These are phyloP conservation scores for Cytospora chrysosperma DNA, from an alignment of 2,329 filamentous ascomycete genomes.

Conservation along the genomic window DNA sequence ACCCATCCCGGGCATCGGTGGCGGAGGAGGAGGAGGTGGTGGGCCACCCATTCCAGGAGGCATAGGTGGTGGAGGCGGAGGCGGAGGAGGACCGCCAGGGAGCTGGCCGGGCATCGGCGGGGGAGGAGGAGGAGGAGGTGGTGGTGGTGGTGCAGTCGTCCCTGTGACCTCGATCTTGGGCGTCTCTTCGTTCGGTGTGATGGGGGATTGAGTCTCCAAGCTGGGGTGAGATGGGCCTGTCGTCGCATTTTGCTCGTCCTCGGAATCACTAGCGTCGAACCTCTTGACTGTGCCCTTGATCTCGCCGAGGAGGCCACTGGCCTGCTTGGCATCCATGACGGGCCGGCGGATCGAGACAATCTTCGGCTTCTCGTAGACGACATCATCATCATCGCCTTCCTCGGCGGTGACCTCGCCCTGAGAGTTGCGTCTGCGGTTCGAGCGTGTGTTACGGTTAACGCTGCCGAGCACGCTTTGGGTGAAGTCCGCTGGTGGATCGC, in stretches of 20 bases:
- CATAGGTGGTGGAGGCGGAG: constrained; percentile 49
- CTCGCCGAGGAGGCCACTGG: constrained; percentile 65
- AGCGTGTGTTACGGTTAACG: constrained; percentile 61
- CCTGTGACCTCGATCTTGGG: constrained; percentile 60
- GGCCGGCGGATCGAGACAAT: constrained; percentile 78
- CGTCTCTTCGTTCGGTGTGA: constrained; percentile 62
- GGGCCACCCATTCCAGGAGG: constrained; percentile 32
- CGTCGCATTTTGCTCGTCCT: constrained; percentile 66
- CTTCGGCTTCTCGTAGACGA: constrained; percentile 75
- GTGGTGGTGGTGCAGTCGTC: constrained; percentile 37
- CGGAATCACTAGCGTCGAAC: constrained; percentile 71
- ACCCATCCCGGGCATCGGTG: constrained; percentile 44
- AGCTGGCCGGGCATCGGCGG: constrained; percentile 47
- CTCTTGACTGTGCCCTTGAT: constrained; percentile 74
- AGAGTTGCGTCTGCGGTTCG: constrained; percentile 37
- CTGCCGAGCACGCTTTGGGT: constrained; percentile 73
- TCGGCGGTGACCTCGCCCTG: constrained; percentile 39
- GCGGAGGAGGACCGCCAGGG: constrained; percentile 42
- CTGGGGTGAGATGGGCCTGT: constrained; percentile 75
- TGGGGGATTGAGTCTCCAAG: constrained; percentile 67
- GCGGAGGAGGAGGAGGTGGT: constrained; percentile 41
- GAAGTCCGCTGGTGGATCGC: constrained; percentile 60
- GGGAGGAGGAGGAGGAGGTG: constrained; percentile 43
- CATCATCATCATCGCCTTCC: constrained; percentile 56
- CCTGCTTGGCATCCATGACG: constrained; percentile 61